Evolutionary conservation across 768 basidiomycete genomes (phyloP), one percentile per base, ranked within the genome.

Genomic region (Leccinum olivaceopallidum): DNA sequence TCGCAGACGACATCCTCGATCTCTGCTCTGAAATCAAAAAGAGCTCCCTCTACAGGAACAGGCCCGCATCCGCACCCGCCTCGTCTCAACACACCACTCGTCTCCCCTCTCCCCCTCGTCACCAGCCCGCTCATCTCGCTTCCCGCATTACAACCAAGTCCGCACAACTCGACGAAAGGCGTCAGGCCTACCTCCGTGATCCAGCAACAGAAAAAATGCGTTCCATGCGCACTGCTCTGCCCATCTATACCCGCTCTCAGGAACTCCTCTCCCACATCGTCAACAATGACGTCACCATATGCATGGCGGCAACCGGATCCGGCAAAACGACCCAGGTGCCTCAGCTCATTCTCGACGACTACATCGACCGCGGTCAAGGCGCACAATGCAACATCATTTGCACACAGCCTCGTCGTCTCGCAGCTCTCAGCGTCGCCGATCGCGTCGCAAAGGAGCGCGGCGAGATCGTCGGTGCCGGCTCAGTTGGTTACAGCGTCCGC

Each of bases 291-390:
- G 93, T 97, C 60, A 91, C 91, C 1, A 86, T 96, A 65, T 86
- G 89, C 65, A 90, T 94, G 88, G 93, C 93, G 52, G 85, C 90
- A 7, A 94, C 94, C 3, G 93, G 94, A 37, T 94, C 92, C 2
- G 94, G 95, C 2, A 97, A 97, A 78, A 96, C 94, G 7, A 97
- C 95, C 0, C 95, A 98, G 73, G 85, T 97, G 26, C 95, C 95
- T 6, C 95, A 97, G 72, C 81, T 97, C 52, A 86, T 97, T 63
- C 81, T 98, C 53, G 95, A 98, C 67, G 83, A 90, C 48, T 88
- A 82, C 68, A 94, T 94, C 60, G 79, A 87, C 18, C 77, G 80
- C 16, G 91, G 87, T n/a, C 79, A 91, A 57, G 95, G 95, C 16
- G 87, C 92, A 1, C 75, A 78, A 54, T 96, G 94, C 76, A 96